phyloP scores from a whole-genome alignment of 2,329 filamentous ascomycete genomes.

The Alternaria sp. region DNA sequence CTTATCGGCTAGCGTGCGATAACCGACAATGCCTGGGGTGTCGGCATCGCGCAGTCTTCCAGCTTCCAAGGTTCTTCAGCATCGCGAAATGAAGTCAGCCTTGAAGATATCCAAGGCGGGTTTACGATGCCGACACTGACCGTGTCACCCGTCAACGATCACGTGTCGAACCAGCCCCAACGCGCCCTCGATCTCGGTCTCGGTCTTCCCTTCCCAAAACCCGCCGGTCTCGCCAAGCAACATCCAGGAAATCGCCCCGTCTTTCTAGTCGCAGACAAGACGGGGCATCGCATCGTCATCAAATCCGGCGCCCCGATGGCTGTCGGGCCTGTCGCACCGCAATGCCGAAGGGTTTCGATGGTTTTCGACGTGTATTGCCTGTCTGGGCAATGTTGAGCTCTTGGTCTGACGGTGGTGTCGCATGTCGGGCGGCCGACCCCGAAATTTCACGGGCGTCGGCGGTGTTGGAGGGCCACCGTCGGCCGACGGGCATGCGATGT shows the following conservation, averaged over 20 bases:
- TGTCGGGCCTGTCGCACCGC: slow-evolving; percentile 4
- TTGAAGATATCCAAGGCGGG: neutral
- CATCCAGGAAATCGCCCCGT: neutral
- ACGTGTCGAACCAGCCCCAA: neutral
- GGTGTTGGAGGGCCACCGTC: neutral
- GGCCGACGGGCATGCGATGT: neutral
- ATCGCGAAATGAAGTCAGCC: neutral
- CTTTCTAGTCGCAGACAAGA: neutral
- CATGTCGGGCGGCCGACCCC: neutral
- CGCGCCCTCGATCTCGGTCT: neutral
- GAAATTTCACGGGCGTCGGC: slow-evolving; percentile 2
- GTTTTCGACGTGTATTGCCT: neutral
- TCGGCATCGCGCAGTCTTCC: neutral
- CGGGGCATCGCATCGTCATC: neutral
- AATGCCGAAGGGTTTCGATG: slow-evolving; percentile 7
- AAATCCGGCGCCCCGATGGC: slow-evolving; percentile 1
- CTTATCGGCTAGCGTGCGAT: neutral
- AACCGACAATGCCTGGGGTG: neutral
- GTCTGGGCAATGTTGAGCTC: neutral
- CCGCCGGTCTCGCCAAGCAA: neutral
- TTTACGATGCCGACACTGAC: neutral
- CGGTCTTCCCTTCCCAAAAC: neutral
- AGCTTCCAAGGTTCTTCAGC: neutral
- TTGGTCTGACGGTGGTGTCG: neutral
- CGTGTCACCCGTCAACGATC: neutral